Conservation (phyloP, 2,329 filamentous ascomycete species). For the Hymenoscyphus fructigenus region DNA sequence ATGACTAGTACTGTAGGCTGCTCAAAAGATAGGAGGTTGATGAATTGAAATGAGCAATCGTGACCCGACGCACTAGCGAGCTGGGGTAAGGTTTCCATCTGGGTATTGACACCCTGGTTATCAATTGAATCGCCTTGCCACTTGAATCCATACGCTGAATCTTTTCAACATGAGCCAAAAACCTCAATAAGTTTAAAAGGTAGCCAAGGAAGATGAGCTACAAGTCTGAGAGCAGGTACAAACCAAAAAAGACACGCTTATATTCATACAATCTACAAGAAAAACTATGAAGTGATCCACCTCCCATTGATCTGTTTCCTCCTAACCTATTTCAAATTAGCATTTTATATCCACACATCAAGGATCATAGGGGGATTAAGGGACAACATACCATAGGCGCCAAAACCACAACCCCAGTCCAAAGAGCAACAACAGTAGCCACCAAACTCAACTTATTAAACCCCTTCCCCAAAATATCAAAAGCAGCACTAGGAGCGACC, state of each 20-base stretch:
- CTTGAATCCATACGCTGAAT: no score
- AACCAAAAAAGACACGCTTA: background rate
- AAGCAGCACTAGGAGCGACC: slow-evolving; percentile 82
- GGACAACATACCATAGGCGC: slow-evolving; percentile 74
- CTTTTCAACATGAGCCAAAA: no score
- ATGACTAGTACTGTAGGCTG: no score
- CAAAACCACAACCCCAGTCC: slow-evolving; percentile 72
- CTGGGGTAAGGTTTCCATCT: no score
- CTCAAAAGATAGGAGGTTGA: no score
- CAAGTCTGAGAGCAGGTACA: background rate
- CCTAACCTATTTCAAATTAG: slow-evolving; percentile 49
- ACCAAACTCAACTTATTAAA: slow-evolving; percentile 90
- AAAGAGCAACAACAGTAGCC: slow-evolving; percentile 77
- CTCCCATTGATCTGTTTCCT: slow-evolving; percentile 67
- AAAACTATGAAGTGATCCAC: slow-evolving; percentile 46
- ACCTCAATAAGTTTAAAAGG: no score
- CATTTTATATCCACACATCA: background rate
- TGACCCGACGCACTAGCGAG: no score
- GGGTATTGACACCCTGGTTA: no score
- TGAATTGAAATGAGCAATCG: no score
- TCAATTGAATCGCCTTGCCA: no score
- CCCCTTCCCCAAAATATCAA: slow-evolving; percentile 89
- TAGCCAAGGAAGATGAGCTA: no score
- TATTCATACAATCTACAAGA: slow-evolving; percentile 19
- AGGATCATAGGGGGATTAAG: background rate